These are phyloP conservation scores for Pleurotus ostreatus DNA, from an alignment of 768 basidiomycete species.

Conservation along the genomic window DNA sequence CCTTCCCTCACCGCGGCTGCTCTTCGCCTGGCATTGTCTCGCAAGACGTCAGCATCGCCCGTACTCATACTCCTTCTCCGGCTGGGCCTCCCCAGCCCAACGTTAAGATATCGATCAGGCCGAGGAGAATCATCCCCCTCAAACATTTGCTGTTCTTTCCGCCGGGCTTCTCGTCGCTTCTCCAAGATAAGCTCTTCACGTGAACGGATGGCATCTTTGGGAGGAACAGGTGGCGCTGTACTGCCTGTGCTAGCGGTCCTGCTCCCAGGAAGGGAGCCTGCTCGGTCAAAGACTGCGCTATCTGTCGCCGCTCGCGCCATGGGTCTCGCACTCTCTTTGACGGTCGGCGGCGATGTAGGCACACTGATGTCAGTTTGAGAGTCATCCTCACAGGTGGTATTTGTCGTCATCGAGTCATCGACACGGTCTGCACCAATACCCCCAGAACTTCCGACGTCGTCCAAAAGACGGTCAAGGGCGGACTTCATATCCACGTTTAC, in stretches of 20 bases:
- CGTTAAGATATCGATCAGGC: constrained; percentile 25
- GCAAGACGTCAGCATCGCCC: constrained; percentile 57
- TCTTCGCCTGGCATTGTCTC: constrained; percentile 27
- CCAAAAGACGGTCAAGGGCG: constrained; percentile 70
- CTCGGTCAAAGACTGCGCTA: constrained; percentile 30
- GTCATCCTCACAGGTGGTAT: constrained; percentile 34
- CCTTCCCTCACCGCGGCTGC: constrained; percentile 25
- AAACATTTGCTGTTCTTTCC: constrained; percentile 40
- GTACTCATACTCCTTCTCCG: constrained; percentile 76
- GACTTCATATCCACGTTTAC: constrained; percentile 70
- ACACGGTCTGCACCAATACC: constrained; percentile 27
- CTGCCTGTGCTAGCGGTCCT: constrained; percentile 37
- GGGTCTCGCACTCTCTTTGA: constrained; percentile 19
- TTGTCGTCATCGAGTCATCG: constrained; percentile 32
- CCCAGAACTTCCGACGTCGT: constrained; percentile 44
- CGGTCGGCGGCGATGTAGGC: constrained; percentile 20
- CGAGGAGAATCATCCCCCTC: constrained; percentile 6
- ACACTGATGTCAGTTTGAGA: constrained; percentile 25
- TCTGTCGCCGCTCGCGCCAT: constrained; percentile 53
- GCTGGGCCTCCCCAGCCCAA: constrained; percentile 42
- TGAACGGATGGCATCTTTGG: constrained; percentile 61
- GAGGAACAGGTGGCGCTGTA: constrained; percentile 46
- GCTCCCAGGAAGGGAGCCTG: constrained; percentile 19
- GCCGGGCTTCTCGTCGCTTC: constrained; percentile 60
- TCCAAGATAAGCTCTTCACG: constrained; percentile 70